phyloP scores from a whole-genome alignment of 2,329 filamentous ascomycete species.

The Paraphaeosphaeria sporulosa region DNA sequence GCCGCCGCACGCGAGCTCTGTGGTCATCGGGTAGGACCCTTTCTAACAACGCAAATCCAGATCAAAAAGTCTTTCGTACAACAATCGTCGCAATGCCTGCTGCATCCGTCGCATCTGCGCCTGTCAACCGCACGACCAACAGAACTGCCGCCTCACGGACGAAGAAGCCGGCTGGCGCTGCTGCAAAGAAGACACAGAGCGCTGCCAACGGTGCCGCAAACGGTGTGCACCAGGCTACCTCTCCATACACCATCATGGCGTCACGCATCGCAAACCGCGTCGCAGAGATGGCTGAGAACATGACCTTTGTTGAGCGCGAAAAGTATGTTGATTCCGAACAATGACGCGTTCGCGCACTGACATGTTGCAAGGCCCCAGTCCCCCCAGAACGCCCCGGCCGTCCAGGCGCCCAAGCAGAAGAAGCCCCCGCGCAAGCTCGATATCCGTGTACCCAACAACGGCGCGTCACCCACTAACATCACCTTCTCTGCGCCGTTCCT shows the following conservation, averaged over 20 bases:
- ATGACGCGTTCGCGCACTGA: slow-evolving; percentile 14
- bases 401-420: slow-evolving; percentile 39
- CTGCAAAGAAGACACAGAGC: slow-evolving; percentile 31
- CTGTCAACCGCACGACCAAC: slow-evolving; percentile 41
- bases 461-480: slow-evolving; percentile 48
- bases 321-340: slow-evolving; percentile 32
- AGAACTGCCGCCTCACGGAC: slow-evolving; percentile 40
- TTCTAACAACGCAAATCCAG: neutral
- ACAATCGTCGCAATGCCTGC: slow-evolving; percentile 37
- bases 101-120: slow-evolving; percentile 45
- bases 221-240: slow-evolving; percentile 42
- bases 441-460: slow-evolving; percentile 53
- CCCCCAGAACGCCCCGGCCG: slow-evolving; percentile 26
- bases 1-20: neutral
- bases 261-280: slow-evolving; percentile 59
- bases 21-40: neutral
- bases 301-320: slow-evolving; percentile 58
- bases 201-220: slow-evolving; percentile 37
- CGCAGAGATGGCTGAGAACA: slow-evolving; percentile 62
- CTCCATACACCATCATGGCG: slow-evolving; percentile 61
- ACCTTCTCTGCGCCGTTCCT: slow-evolving; percentile 62
- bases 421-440: slow-evolving; percentile 59
- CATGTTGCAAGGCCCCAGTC: slow-evolving; percentile 29
- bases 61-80: neutral
- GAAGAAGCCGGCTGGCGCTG: slow-evolving; percentile 35